Evolutionary conservation across 495 filamentous ascomycete genomes (phyloP).

Genomic region (Talaromyces stipitatus): DNA sequence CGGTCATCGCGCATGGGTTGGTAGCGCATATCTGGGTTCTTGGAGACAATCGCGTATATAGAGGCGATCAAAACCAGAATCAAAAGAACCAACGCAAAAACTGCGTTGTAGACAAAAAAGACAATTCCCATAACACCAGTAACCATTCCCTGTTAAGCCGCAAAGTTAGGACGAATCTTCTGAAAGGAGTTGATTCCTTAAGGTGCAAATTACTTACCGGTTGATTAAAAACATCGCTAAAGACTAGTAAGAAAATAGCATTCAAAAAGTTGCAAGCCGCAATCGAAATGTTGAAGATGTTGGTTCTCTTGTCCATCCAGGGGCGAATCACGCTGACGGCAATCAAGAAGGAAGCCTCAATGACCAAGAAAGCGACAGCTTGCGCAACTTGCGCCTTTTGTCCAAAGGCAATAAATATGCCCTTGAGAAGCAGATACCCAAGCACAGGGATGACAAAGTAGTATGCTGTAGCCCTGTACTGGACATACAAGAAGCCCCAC

Average conservation of each 20-base stretch:
- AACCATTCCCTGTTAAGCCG: slow-evolving; percentile 55
- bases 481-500: slow-evolving; percentile 97
- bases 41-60: slow-evolving; percentile 72
- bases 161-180: slow-evolving; percentile 10
- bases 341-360: slow-evolving; percentile 79
- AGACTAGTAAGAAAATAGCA: slow-evolving; percentile 75
- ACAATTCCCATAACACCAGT: slow-evolving; percentile 91
- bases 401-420: slow-evolving; percentile 82
- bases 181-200: background rate
- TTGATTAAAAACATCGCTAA: slow-evolving; percentile 77
- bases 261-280: slow-evolving; percentile 86
- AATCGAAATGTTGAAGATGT: slow-evolving; percentile 94
- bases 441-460: slow-evolving; percentile 89
- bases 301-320: slow-evolving; percentile 99
- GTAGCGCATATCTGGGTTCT: slow-evolving; percentile 94
- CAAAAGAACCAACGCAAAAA: slow-evolving; percentile 76
- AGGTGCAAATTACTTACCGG: slow-evolving; percentile 45
- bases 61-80: slow-evolving; percentile 84
- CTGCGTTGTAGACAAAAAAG: slow-evolving; percentile 88
- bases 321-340: slow-evolving; percentile 73
- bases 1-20: slow-evolving; percentile 96
- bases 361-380: slow-evolving; percentile 75
- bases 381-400: slow-evolving; percentile 70
- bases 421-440: slow-evolving; percentile 73
- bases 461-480: slow-evolving; percentile 93